Conservation (phyloP, 2,329 filamentous ascomycete genomes). For the Epichloe scottii region DNA sequence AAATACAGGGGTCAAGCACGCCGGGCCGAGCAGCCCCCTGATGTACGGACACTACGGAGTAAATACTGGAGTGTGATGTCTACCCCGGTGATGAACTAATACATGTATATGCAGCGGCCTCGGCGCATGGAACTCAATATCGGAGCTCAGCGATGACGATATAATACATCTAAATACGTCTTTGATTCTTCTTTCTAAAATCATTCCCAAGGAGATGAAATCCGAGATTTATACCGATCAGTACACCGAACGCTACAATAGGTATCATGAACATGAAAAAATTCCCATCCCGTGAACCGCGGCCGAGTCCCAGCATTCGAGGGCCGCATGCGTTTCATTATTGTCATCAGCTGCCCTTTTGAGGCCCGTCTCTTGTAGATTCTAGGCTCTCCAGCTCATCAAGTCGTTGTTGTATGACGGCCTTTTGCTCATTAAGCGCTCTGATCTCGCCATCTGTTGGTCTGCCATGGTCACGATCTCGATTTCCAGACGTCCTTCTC, state of each 20-base stretch:
- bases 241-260: slow-evolving; percentile 2
- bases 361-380: neutral
- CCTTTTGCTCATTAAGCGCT: slow-evolving; percentile 21
- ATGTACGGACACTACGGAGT: neutral
- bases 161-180: neutral
- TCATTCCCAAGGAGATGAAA: neutral
- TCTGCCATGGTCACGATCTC: slow-evolving; percentile 11
- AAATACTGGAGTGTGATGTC: too few species aligned
- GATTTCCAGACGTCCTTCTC: slow-evolving; percentile 12
- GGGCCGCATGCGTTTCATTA: neutral
- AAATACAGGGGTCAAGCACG: neutral
- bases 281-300: neutral
- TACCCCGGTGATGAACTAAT: too few species aligned
- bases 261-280: slow-evolving; percentile 2
- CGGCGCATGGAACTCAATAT: too few species aligned
- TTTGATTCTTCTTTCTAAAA: neutral
- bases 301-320: neutral
- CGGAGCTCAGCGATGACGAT: too few species aligned
- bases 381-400: slow-evolving; percentile 18
- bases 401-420: slow-evolving; percentile 22
- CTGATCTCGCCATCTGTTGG: slow-evolving; percentile 19
- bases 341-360: neutral
- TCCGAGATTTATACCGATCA: neutral
- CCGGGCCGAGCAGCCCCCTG: neutral
- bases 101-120: too few species aligned